These are phyloP conservation scores for Suillus cothurnatus DNA, from an alignment of 768 basidiomycete species.

Conservation along the genomic window DNA sequence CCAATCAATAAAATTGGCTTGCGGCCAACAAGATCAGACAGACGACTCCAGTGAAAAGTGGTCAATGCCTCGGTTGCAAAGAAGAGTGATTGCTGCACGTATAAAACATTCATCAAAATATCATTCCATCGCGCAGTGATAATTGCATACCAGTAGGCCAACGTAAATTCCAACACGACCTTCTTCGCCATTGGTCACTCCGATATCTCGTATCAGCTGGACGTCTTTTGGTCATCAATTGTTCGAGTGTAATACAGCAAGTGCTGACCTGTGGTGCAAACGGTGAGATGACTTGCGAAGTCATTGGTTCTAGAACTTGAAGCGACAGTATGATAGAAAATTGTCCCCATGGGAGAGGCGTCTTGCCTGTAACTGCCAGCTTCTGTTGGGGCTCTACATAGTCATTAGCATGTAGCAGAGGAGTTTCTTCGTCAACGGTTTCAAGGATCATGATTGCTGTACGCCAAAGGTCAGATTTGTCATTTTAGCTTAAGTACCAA, in stretches of 20 bases:
- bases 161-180: conserved; percentile 44
- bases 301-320: conserved; percentile 72
- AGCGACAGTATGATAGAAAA: conserved; percentile 64
- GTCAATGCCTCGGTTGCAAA: conserved; percentile 45
- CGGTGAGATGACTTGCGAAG: conserved; percentile 70
- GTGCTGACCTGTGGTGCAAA: conserved; percentile 61
- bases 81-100: conserved; percentile 42
- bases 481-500: background rate
- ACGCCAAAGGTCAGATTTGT: background rate
- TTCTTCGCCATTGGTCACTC: conserved; percentile 42
- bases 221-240: background rate
- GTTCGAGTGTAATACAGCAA: conserved; percentile 5
- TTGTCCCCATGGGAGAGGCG: conserved; percentile 65
- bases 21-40: conserved; percentile 45
- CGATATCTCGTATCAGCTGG: conserved; percentile 14
- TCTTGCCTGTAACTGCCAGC: conserved; percentile 24
- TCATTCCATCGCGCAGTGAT: background rate
- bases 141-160: conserved; percentile 38
- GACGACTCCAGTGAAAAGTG: conserved; percentile 44
- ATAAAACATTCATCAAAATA: conserved; percentile 35
- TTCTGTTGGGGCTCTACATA: conserved; percentile 30
- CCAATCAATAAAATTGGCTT: conserved; percentile 45
- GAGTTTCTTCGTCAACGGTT: conserved; percentile 54
- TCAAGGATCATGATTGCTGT: conserved; percentile 4
- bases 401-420: conserved; percentile 41